Conservation (phyloP, 208 protist genomes). For the Trypanosoma rangeli region DNA sequence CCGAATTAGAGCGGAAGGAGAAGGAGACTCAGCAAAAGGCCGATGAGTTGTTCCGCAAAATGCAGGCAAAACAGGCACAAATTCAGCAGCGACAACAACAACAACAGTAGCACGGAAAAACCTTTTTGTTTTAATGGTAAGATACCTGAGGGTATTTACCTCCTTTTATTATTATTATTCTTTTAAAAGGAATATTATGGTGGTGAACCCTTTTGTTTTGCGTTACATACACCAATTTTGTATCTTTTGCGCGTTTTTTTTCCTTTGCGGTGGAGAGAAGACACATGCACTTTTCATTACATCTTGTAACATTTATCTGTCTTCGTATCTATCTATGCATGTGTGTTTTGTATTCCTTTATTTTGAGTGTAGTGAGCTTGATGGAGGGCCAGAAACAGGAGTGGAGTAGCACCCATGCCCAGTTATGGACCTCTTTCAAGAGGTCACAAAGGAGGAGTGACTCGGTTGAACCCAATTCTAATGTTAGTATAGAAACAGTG, state of each 20-base stretch:
- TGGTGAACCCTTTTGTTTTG: constrained; percentile 1
- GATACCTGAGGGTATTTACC: neutral
- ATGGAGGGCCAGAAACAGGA: constrained; percentile 33
- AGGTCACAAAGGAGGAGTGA: constrained; percentile 12
- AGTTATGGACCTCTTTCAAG: constrained; percentile 47
- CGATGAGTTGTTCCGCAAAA: constrained; percentile 79
- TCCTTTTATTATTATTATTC: neutral
- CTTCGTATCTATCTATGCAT: neutral
- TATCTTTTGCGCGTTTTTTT: neutral
- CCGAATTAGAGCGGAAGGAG: constrained; percentile 82
- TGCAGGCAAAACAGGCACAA: constrained; percentile 78
- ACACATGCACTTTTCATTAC: neutral
- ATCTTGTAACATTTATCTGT: neutral
- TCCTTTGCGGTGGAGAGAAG: neutral
- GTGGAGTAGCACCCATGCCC: constrained; percentile 46
- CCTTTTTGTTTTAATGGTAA: neutral
- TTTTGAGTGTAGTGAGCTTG: constrained; percentile 5
- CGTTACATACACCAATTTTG: neutral
- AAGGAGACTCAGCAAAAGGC: constrained; percentile 67
- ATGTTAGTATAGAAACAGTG: constrained; percentile 4
- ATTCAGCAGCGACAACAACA: constrained; percentile 69
- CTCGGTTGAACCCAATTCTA: neutral
- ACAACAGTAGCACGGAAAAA: constrained; percentile 31
- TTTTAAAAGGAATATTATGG: neutral
- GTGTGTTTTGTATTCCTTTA: neutral